Evolutionary conservation across 352 stramenopile species (phyloP).

Genomic region (Thraustotheca clavata): DNA sequence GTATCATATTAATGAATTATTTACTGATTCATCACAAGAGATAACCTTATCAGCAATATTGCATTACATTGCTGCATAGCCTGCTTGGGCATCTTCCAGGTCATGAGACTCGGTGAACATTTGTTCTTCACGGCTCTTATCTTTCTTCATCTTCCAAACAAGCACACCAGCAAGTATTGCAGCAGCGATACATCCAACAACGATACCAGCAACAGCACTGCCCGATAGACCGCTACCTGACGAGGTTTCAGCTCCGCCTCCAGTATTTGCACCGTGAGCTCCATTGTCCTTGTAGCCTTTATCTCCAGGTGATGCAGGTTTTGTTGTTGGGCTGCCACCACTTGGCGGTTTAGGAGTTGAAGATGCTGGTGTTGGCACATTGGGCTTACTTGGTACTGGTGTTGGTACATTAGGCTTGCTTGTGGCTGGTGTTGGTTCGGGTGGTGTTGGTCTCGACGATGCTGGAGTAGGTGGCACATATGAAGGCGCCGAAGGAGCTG

Average conservation of each 20-base stretch:
- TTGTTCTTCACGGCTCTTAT: not conserved
- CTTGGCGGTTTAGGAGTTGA: not conserved
- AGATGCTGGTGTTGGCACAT: not conserved
- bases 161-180: not conserved
- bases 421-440: not conserved
- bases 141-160: slow-evolving; percentile 5
- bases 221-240: slow-evolving; percentile 2
- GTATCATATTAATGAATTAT: too few relatives aligned
- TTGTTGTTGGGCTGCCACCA: not conserved
- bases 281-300: not conserved
- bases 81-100: not conserved
- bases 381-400: not conserved
- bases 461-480: not conserved
- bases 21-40: too few relatives aligned
- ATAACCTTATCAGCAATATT: too few relatives aligned
- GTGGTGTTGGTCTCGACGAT: not conserved
- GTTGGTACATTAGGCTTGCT: not conserved
- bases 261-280: not conserved
- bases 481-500: not conserved
- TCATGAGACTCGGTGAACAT: not conserved
- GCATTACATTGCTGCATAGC: slow-evolving; percentile 1
- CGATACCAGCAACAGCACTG: not conserved
- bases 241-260: not conserved
- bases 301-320: not conserved
- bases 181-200: not conserved